Evolutionary conservation across 352 stramenopile species (phyloP).

Genomic region (Phytopythium ostracodes): DNA sequence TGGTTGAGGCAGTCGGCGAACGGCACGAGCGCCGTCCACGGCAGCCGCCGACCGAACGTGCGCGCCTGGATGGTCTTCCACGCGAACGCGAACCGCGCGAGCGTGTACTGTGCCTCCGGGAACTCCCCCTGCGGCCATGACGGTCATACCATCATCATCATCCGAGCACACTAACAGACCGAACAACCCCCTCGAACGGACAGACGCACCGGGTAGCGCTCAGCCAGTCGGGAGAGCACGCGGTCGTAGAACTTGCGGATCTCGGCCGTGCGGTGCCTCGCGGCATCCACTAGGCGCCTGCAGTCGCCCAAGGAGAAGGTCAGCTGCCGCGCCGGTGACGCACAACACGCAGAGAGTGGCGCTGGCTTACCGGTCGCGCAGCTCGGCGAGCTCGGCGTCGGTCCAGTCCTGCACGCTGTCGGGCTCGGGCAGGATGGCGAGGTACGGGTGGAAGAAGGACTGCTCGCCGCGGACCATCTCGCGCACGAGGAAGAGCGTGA

Average conservation of each 20-base stretch:
- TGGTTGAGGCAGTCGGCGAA: slow-evolving; percentile 93
- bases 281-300: slow-evolving; percentile 45
- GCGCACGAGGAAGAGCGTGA: slow-evolving; percentile 81
- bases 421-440: slow-evolving; percentile 77
- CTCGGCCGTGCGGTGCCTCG: slow-evolving; percentile 38
- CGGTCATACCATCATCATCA: background rate
- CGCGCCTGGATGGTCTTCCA: slow-evolving; percentile 90
- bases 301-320: background rate
- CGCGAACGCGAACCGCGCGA: slow-evolving; percentile 70
- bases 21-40: slow-evolving; percentile 89
- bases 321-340: background rate
- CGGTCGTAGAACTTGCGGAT: slow-evolving; percentile 58
- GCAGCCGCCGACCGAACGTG: slow-evolving; percentile 88
- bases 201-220: slow-evolving; percentile 39
- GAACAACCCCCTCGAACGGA: background rate
- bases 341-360: background rate
- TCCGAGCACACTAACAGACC: background rate
- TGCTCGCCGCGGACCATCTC: slow-evolving; percentile 52
- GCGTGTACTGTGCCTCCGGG: slow-evolving; percentile 45
- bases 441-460: slow-evolving; percentile 89
- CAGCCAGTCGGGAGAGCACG: slow-evolving; percentile 40
- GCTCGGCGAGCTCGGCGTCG: slow-evolving; percentile 47
- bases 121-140: slow-evolving; percentile 32
- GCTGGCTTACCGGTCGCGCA: slow-evolving; percentile 58
- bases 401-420: slow-evolving; percentile 83